Conservation (phyloP, 1,284 basidiomycete species). For the Sporisorium iseilematis-ciliati region DNA sequence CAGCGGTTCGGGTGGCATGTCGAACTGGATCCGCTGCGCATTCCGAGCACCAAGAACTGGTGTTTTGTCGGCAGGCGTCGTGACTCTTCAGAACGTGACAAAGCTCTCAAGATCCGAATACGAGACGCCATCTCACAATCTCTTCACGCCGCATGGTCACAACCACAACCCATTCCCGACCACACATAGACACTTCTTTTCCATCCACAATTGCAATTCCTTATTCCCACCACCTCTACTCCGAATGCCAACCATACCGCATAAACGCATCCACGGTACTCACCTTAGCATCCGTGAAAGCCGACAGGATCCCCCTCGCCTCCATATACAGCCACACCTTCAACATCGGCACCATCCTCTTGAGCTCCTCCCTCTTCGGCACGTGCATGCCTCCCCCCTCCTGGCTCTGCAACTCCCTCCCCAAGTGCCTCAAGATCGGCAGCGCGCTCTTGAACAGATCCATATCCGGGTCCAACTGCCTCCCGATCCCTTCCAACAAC, state of each 20-base stretch:
- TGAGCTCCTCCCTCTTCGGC: slow-evolving; percentile 41
- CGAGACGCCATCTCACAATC: slow-evolving; percentile 15
- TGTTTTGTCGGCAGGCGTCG: slow-evolving; percentile 76
- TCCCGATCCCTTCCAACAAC: slow-evolving; percentile 93
- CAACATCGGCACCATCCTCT: slow-evolving; percentile 55
- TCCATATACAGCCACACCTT: slow-evolving; percentile 66
- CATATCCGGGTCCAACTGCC: slow-evolving; percentile 89
- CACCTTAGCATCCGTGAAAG: slow-evolving; percentile 50
- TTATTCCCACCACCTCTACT: slow-evolving; percentile 15
- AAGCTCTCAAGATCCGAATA: not conserved
- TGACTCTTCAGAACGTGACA: not conserved
- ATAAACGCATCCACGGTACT: slow-evolving; percentile 63
- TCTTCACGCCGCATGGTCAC: slow-evolving; percentile 10
- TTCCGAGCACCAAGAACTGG: slow-evolving; percentile 94
- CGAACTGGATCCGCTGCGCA: slow-evolving; percentile 86
- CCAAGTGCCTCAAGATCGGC: slow-evolving; percentile 64
- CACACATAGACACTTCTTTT: not conserved
- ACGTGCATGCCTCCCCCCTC: slow-evolving; percentile 34
- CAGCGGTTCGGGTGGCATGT: slow-evolving; percentile 82
- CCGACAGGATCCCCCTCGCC: slow-evolving; percentile 47
- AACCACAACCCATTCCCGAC: not conserved
- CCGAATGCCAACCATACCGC: slow-evolving; percentile 64
- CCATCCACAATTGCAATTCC: slow-evolving; percentile 3
- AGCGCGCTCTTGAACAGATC: slow-evolving; percentile 73
- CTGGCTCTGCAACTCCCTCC: slow-evolving; percentile 46